Evolutionary conservation across 139 green algal genomes (phyloP), one percentile per base, ranked within the genome.

Genomic region (Coelastrella sp.): DNA sequence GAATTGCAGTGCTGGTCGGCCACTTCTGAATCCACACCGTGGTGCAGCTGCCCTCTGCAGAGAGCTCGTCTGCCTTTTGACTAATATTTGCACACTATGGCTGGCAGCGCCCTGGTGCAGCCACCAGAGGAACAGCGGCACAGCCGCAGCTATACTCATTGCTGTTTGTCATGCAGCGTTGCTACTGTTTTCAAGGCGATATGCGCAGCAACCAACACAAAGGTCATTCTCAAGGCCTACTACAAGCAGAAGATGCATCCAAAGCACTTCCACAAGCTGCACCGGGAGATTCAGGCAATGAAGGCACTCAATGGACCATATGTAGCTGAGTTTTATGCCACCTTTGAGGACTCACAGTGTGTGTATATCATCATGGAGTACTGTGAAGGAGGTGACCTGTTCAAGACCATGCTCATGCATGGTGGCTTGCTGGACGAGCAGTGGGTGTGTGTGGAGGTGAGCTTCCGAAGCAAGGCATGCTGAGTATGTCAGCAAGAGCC

Each of bases 141-240:
- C 35, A 49, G 35, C 1, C 35, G 35, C 35, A 49, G 35, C 35
- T 49, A 5, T 49, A 49, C 1, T 49, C 35, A 1, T 49, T 49
- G 35, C 35, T 49, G 35, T 49, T 49, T 85, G 68, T 12, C 19
- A 0, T 89, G 90, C 95, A 97, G 95, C 81, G 92, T 97, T 6
- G 97, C 95, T 24, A 96, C 93, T 6, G 95, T 98, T 8, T 96
- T 95, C 79, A 93, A 93, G 72, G 95, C 94, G 6, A 22, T 93
- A 6, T 96, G 96, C 87, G 63, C 63, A 19, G 88, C 65, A 9
- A 95, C 91, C 0, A 87, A 90, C 49, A 35, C 65, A 6, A 75
- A 88, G 7, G 96, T 98, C 56, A 95, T 98, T 60, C 81, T 98
- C 80, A 98, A 98, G 93, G 88, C 84, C 7, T 98, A 98, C 87